Evolutionary conservation across 1,284 basidiomycete species (phyloP).

Genomic region (Ustilago cynodontis): DNA sequence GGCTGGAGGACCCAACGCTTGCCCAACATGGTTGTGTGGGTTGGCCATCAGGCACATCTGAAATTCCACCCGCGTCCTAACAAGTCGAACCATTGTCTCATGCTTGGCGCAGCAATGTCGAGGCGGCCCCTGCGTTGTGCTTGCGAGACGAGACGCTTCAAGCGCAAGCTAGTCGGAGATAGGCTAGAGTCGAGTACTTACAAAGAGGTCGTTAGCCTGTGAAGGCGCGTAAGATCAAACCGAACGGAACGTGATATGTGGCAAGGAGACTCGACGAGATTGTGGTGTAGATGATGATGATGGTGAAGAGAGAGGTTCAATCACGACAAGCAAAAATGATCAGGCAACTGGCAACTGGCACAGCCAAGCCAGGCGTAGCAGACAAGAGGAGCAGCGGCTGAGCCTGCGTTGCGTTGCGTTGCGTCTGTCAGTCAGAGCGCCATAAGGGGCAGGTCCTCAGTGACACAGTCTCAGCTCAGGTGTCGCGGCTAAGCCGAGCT

Average conservation of each 20-base stretch:
- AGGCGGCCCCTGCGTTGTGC: slow-evolving; percentile 15
- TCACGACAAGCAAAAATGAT: slow-evolving; percentile 11
- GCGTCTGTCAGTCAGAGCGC: slow-evolving; percentile 4
- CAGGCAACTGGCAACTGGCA: neutral
- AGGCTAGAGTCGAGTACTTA: slow-evolving; percentile 22
- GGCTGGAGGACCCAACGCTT: slow-evolving; percentile 7
- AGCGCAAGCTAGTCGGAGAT: slow-evolving; percentile 3
- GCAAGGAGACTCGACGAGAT: slow-evolving; percentile 25
- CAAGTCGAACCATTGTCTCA: slow-evolving; percentile 6
- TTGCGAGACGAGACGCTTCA: slow-evolving; percentile 7
- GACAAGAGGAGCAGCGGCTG: neutral
- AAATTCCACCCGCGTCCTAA: neutral
- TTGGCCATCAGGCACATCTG: slow-evolving; percentile 2
- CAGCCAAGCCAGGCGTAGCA: slow-evolving; percentile 1
- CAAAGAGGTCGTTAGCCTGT: slow-evolving; percentile 46
- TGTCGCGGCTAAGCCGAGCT: neutral
- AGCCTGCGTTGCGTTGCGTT: neutral
- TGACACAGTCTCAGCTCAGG: neutral
- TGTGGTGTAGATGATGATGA: slow-evolving; percentile 30
- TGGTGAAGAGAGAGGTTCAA: slow-evolving; percentile 9
- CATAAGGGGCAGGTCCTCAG: slow-evolving; percentile 5
- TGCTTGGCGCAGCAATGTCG: slow-evolving; percentile 5
- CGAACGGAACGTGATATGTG: slow-evolving; percentile 15
- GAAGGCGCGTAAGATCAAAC: slow-evolving; percentile 27
- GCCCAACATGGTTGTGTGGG: slow-evolving; percentile 5